A percentile compares a stretch with the other conserved stretches of the same genome.
phyloP scores from a whole-genome alignment of 768 basidiomycete species.

The Auricularia sp. region DNA sequence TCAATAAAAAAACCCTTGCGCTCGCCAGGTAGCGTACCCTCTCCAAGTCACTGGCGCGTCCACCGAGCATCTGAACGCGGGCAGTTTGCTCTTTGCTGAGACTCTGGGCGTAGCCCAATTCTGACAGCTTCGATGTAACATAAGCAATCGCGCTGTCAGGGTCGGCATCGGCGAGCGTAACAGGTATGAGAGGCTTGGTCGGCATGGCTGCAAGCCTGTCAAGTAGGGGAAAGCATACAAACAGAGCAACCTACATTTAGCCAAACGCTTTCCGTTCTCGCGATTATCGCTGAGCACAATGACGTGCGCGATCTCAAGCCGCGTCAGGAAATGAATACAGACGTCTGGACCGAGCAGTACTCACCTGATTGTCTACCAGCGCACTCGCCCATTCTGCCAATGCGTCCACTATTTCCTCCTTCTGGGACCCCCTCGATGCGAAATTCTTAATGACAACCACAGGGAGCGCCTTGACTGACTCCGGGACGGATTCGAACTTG shows the following conservation, averaged over 20 bases:
- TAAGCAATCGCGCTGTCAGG: conserved; percentile 66
- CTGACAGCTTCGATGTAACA: conserved; percentile 65
- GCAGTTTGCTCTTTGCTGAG: conserved; percentile 46
- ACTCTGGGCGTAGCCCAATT: conserved; percentile 32
- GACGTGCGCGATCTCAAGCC: conserved; percentile 72
- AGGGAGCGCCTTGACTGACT: conserved; percentile 54
- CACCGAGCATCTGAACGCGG: conserved; percentile 70
- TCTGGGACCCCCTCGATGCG: conserved; percentile 41
- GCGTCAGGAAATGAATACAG: not conserved
- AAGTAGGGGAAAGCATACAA: not conserved
- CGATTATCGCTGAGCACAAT: conserved; percentile 84
- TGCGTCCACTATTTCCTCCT: conserved; percentile 63
- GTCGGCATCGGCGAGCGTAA: conserved; percentile 82
- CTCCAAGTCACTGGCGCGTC: conserved; percentile 82
- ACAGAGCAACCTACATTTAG: conserved; percentile 30
- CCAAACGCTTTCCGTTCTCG: conserved; percentile 74
- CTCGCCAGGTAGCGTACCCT: conserved; percentile 38
- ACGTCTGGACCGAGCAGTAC: not conserved
- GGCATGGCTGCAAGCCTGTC: conserved; percentile 51
- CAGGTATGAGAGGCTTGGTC: conserved; percentile 67
- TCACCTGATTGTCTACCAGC: conserved; percentile 70
- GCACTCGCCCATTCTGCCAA: conserved; percentile 78
- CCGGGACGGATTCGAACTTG: conserved; percentile 4
- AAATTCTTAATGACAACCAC: conserved; percentile 83
- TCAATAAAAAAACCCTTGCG: not conserved